phyloP scores from a whole-genome alignment of 1,284 basidiomycete species.

The Kwoniella shivajii region DNA sequence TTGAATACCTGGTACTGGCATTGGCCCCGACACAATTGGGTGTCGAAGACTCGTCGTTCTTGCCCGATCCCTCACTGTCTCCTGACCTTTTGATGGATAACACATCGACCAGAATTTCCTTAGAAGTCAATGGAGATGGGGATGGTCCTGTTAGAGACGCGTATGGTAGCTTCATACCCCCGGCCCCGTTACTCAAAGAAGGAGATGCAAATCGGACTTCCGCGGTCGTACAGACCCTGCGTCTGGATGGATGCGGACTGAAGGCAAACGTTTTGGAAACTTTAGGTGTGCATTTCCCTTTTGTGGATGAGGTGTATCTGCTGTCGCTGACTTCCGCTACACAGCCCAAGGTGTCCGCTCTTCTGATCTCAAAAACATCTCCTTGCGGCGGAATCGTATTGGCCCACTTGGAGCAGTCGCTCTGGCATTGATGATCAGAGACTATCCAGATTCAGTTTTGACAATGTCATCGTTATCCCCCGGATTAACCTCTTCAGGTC shows the following conservation, averaged over 20 bases:
- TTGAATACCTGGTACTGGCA: conserved; percentile 78
- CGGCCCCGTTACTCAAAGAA: conserved; percentile 44
- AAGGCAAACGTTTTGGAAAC: conserved; percentile 72
- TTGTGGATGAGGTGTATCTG: not conserved
- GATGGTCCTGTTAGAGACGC: conserved; percentile 35
- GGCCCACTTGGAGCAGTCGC: conserved; percentile 79
- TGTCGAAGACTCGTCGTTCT: not conserved
- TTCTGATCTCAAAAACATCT: conserved; percentile 81
- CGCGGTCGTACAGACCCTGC: conserved; percentile 66
- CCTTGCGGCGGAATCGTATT: conserved; percentile 82
- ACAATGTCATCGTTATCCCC: conserved; percentile 47
- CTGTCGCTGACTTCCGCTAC: conserved; percentile 4
- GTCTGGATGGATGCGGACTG: conserved; percentile 78
- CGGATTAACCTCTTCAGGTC: conserved; percentile 59
- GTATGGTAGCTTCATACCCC: conserved; percentile 43
- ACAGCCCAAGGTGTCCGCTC: conserved; percentile 78
- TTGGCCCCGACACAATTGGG: conserved; percentile 55
- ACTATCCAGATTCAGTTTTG: conserved; percentile 73
- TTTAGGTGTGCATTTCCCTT: conserved; percentile 62
- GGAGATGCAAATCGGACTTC: conserved; percentile 20
- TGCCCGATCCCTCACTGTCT: not conserved
- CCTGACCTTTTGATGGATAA: not conserved
- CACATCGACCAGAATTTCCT: not conserved
- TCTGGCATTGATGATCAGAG: conserved; percentile 90
- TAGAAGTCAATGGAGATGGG: conserved; percentile 7